Conservation (phyloP, 495 filamentous ascomycete species). For the Aspergillus ellipticus region DNA sequence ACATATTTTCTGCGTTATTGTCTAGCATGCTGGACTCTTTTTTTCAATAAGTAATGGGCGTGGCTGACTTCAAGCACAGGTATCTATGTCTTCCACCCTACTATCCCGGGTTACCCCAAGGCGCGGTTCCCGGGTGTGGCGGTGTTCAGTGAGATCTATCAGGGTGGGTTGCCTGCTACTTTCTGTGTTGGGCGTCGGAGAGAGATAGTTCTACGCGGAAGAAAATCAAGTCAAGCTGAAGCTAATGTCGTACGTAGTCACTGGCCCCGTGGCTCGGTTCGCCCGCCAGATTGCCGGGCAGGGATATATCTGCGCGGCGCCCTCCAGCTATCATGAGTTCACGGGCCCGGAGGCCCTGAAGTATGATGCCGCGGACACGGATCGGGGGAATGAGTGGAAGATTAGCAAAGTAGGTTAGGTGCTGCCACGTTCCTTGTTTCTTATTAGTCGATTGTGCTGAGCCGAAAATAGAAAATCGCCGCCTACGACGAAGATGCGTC, state of each 20-base stretch:
- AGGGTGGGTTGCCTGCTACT: no score
- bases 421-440: neutral
- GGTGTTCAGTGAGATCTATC: slow-evolving; percentile 93
- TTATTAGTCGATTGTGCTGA: slow-evolving; percentile 9
- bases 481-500: slow-evolving; percentile 87
- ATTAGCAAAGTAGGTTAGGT: slow-evolving; percentile 58
- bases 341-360: slow-evolving; percentile 76
- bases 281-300: slow-evolving; percentile 89
- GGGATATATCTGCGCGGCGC: slow-evolving; percentile 89
- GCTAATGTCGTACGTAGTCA: slow-evolving; percentile 52
- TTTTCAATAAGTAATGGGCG: no score
- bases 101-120: slow-evolving; percentile 77
- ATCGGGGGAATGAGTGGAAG: slow-evolving; percentile 84
- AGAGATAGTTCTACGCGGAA: neutral
- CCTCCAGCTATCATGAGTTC: slow-evolving; percentile 91
- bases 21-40: no score
- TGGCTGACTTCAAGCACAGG: slow-evolving; percentile 42
- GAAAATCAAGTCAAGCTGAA: neutral
- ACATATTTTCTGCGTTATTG: no score
- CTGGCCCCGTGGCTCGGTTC: slow-evolving; percentile 86
- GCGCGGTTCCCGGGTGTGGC: slow-evolving; percentile 90
- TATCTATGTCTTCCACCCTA: slow-evolving; percentile 85
- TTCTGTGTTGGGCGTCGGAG: neutral
- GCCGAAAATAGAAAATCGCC: slow-evolving; percentile 58
- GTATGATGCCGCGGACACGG: slow-evolving; percentile 86